Evolutionary conservation across 2,329 filamentous ascomycete genomes (phyloP), one percentile per base, ranked within the genome.

Genomic region (Cytospora piceae): DNA sequence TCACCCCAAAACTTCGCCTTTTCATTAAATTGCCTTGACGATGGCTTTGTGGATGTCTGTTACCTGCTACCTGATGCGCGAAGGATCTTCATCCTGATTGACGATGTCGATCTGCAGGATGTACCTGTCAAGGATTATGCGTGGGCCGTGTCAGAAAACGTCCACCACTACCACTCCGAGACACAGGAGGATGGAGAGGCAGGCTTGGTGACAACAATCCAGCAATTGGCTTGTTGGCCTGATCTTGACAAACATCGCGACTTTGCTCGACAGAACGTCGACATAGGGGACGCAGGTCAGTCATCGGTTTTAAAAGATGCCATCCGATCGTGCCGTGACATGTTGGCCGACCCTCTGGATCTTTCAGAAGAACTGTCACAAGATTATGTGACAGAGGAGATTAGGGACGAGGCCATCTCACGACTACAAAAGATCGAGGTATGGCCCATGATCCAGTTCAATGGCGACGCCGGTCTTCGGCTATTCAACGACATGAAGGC

Each of bases 401-500:
- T 63, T 39, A 46, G 65, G 3, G 49, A 61, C 0, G 57, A 69
- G 0, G 34, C 61, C 11, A 37, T 37, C 46, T 7, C n/a, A 1
- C 59, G 39, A 0, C 34, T 72, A 1, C 61, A 65, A 1, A 56
- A 42, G 0, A 55, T 75, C 1, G 66, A 71, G 9, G 52, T 70
- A 1, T 74, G 71, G 70, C 76, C 77, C 0, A 74, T 78, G 72
- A 59, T 76, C 1, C 39, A 70, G 0, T 78, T 78, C 34, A 70
- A 73, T 15, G 69, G 66, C 12, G 61, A 66, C 0, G 53, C 0
- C 58, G 57, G 1, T 61, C 61, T 15, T 54, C 63, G 66, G 9
- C 65, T 61, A 5, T 69, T 70, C 0, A 67, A 70, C 8, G 67
- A 70, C 3, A 42, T 68, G 39, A 58, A 63, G n/a, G 51, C 46